Evolutionary conservation across 2,329 filamentous ascomycete genomes (phyloP).

Genomic region (Aspergillus fumigatus): DNA sequence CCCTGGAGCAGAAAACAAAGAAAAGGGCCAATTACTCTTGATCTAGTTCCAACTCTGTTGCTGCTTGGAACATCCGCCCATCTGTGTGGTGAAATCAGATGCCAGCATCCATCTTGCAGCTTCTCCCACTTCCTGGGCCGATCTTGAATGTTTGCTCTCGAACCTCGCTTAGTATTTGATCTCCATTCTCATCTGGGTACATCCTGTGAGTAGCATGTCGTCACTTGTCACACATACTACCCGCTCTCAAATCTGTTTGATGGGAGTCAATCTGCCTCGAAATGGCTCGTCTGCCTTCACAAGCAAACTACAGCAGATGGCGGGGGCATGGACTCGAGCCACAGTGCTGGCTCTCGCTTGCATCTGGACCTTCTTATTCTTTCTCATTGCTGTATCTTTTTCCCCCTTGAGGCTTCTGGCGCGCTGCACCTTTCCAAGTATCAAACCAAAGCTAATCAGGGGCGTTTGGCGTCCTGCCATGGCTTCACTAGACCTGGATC

Average conservation of each 20-base stretch:
- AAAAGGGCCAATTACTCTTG: background rate
- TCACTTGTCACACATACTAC: background rate
- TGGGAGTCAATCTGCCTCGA: background rate
- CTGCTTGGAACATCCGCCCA: background rate
- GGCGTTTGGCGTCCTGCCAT: slow-evolving; percentile 1
- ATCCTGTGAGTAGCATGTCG: background rate
- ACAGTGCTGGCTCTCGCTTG: background rate
- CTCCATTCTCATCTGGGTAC: background rate
- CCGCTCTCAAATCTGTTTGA: background rate
- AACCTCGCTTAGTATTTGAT: background rate
- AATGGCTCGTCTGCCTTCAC: background rate
- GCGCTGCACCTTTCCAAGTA: slow-evolving; percentile 1
- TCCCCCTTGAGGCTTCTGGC: background rate
- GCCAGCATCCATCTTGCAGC: slow-evolving; percentile 9
- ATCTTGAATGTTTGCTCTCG: background rate
- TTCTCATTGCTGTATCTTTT: background rate
- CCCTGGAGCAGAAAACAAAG: slow-evolving; percentile 3
- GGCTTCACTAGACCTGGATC: slow-evolving; percentile 4
- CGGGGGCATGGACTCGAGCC: background rate
- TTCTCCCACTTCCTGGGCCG: background rate
- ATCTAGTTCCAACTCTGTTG: slow-evolving; percentile 2
- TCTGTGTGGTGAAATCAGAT: slow-evolving; percentile 9
- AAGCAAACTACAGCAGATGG: background rate
- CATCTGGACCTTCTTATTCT: too few relatives aligned
- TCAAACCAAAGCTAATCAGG: slow-evolving; percentile 7